Evolutionary conservation across 768 basidiomycete species (phyloP).

Genomic region (Boletus bicolor): DNA sequence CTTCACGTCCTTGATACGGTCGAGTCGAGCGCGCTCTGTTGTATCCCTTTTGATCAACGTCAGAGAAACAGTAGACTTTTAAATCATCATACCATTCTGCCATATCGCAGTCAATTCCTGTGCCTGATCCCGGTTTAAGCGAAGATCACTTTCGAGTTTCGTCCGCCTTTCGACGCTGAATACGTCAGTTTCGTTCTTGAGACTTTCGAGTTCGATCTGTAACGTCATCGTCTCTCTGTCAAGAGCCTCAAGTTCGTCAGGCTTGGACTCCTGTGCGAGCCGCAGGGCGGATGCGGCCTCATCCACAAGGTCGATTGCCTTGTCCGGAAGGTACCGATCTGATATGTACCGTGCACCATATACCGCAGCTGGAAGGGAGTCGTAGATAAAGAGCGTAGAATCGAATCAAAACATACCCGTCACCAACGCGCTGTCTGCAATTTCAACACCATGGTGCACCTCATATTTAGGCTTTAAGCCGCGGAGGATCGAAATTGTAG

Average conservation of each 20-base stretch:
- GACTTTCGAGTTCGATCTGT: conserved; percentile 85
- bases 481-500: conserved; percentile 82
- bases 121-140: conserved; percentile 60
- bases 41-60: not conserved
- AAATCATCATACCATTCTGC: conserved; percentile 53
- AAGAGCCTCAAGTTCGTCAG: conserved; percentile 77
- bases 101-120: conserved; percentile 60
- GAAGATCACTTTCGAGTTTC: conserved; percentile 64
- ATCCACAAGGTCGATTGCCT: conserved; percentile 89
- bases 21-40: conserved; percentile 64
- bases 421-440: conserved; percentile 83
- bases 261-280: conserved; percentile 86
- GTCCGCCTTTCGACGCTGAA: conserved; percentile 73
- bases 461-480: conserved; percentile 84
- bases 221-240: conserved; percentile 83
- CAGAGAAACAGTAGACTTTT: not conserved
- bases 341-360: conserved; percentile 84
- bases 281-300: conserved; percentile 87
- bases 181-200: conserved; percentile 84
- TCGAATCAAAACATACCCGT: conserved; percentile 49
- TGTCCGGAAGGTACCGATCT: conserved; percentile 86
- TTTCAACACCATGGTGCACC: conserved; percentile 91
- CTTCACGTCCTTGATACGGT: conserved; percentile 70
- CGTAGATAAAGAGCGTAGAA: not conserved
- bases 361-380: conserved; percentile 57